These are phyloP conservation scores for Chaetomium globosum DNA, from an alignment of 2,329 filamentous ascomycete genomes.

Conservation along the genomic window DNA sequence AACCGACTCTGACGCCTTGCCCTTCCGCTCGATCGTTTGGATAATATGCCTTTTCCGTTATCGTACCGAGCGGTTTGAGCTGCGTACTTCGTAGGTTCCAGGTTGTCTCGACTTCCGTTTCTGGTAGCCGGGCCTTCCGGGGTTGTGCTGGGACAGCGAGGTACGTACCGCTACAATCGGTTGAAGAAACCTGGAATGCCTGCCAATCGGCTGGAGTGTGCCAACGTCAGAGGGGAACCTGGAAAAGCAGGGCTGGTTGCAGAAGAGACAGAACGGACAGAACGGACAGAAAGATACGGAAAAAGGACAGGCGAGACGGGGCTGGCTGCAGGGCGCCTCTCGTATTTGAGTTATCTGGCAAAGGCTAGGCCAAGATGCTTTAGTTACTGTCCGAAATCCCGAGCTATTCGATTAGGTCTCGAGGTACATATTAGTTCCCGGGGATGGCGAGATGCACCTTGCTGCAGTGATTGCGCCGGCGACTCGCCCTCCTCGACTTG, in stretches of 20 bases:
- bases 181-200: neutral
- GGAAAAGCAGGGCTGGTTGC: conserved; percentile 1
- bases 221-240: neutral
- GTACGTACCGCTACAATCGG: conserved; percentile 22
- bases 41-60: conserved; percentile 5
- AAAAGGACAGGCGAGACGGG: neutral
- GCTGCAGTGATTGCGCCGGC: conserved; percentile 23
- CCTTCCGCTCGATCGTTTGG: conserved; percentile 11
- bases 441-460: conserved; percentile 23
- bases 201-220: neutral
- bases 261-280: neutral
- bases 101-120: conserved; percentile 18
- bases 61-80: neutral
- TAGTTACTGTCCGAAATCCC: conserved; percentile 27
- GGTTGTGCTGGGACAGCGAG: conserved; percentile 11
- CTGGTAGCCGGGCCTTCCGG: conserved; percentile 22
- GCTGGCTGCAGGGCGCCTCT: conserved; percentile 17
- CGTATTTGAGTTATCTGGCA: conserved; percentile 30
- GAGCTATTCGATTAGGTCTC: conserved; percentile 6
- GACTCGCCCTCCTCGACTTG: conserved; percentile 21
- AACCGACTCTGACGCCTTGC: neutral
- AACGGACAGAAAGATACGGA: neutral
- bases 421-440: neutral
- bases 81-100: neutral
- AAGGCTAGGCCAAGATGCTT: conserved; percentile 20